Evolutionary conservation across 805 yeast genomes (phyloP), one percentile per base, ranked within the genome.

Genomic region (Starmerella floricola): DNA sequence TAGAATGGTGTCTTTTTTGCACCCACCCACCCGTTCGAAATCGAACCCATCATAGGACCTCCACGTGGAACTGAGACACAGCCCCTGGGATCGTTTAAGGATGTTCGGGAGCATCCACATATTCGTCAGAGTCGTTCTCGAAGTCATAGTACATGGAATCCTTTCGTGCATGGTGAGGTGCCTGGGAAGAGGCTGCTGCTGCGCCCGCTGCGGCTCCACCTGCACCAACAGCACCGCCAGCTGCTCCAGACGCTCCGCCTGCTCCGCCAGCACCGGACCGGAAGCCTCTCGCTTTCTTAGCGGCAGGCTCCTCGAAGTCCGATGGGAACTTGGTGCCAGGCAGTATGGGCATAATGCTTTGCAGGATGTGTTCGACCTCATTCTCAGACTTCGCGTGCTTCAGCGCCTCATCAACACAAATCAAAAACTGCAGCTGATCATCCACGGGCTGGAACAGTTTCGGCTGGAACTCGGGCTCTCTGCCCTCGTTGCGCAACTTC

Each of bases 261-360:
- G n/a, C n/a, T n/a, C n/a, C n/a, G n/a, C n/a, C n/a, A n/a, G n/a
- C n/a, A 10, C 26, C 26, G 26, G 26, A 23, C 26, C 10, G 26
- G 26, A 23, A 23, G 13, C 18, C 33, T 40, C 21, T 11, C 29
- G 11, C 32, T 62, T 82, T 79, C 55, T 74, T 61, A 46, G 63
- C 71, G 12, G 84, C 91, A 11, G 91, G 84, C 29, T 74, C 72
- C 35, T 73, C 72, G 57, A 81, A 81, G 49, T 75, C 71, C 21
- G 71, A 73, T 16, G 76, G 72, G 55, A 77, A 76, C 39, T 64
- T 53, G 56, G 85, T 94, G 15, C 94, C 94, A 1, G 94, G 94
- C 34, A 85, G 62, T 33, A 87, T 72, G 2, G 95, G 95, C 17
- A 78, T 83, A 36, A 79, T 64, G 40, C 73, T 74, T 42, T 78